These are phyloP conservation scores for Pleurotus cornucopiae DNA, from an alignment of 768 basidiomycete species.

Conservation along the genomic window DNA sequence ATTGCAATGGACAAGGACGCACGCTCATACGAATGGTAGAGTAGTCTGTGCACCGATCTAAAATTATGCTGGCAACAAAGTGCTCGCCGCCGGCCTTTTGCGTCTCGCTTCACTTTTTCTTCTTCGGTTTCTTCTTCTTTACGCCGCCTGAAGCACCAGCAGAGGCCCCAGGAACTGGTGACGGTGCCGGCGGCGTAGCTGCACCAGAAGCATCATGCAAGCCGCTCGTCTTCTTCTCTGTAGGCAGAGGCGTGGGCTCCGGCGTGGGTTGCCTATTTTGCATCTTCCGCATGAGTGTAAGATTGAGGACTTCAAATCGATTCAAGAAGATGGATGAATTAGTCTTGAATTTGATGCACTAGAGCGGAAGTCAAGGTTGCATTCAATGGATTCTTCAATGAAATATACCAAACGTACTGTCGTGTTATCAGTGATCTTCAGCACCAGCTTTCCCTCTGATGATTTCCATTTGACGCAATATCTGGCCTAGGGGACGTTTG, in stretches of 20 bases:
- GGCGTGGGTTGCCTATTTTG: slow-evolving; percentile 52
- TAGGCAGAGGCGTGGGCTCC: slow-evolving; percentile 16
- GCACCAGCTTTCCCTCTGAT: slow-evolving; percentile 79
- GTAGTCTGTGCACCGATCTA: too few species aligned
- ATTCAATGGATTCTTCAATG: too few species aligned
- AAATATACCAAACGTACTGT: slow-evolving; percentile 51
- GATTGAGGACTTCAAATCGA: slow-evolving; percentile 90
- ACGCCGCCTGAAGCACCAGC: slow-evolving; percentile 46
- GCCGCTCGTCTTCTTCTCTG: slow-evolving; percentile 14
- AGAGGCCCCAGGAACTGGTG: slow-evolving; percentile 20
- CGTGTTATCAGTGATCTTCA: slow-evolving; percentile 91
- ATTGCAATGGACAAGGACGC: too few species aligned
- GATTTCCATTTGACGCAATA: slow-evolving; percentile 92
- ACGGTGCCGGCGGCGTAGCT: slow-evolving; percentile 21
- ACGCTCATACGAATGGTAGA: too few species aligned
- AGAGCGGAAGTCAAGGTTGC: neutral
- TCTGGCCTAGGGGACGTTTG: slow-evolving; percentile 52
- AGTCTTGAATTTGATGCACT: slow-evolving; percentile 98
- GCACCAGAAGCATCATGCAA: slow-evolving; percentile 9
- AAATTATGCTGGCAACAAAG: too few species aligned
- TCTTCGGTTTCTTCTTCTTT: slow-evolving; percentile 83
- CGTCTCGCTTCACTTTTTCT: slow-evolving; percentile 48
- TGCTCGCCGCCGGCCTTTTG: too few species aligned
- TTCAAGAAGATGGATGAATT: slow-evolving; percentile 93
- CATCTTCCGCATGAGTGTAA: slow-evolving; percentile 84